Percentiles rank a stretch among this genome's conserved stretches.
Evolutionary conservation across 2,329 filamentous ascomycete genomes (phyloP).

Genomic region (Fonsecaea nubica): DNA sequence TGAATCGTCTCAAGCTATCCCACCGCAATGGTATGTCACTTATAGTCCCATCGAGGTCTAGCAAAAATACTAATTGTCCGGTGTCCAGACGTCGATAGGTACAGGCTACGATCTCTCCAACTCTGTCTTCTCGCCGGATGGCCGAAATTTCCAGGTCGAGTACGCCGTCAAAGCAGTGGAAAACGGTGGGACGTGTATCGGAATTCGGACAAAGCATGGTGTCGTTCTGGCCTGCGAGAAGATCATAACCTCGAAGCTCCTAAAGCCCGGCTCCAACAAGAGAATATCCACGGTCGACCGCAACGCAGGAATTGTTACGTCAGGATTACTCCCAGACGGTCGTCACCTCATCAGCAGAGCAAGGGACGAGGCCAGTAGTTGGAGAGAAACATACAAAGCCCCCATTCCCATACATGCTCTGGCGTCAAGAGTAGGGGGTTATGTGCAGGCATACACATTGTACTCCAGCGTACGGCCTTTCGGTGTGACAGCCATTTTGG

Average conservation of each 20-base stretch:
- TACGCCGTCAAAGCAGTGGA: conserved; percentile 99
- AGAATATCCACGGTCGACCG: conserved; percentile 93
- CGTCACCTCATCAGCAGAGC: conserved; percentile 93
- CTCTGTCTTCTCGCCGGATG: conserved; percentile 99
- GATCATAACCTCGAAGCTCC: conserved; percentile 90
- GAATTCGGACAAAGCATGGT: conserved; percentile 95
- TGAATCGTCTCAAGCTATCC: conserved; percentile 1
- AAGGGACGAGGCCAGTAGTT: conserved; percentile 88
- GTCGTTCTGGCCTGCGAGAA: conserved; percentile 97
- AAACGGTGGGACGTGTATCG: conserved; percentile 94
- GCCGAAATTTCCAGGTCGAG: conserved; percentile 97
- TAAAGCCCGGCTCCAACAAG: conserved; percentile 96
- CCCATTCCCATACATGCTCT: conserved; percentile 89
- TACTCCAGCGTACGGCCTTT: conserved; percentile 97
- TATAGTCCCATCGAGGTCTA: neutral
- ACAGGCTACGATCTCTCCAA: conserved; percentile 99
- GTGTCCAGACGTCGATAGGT: conserved; percentile 89
- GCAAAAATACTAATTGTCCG: conserved; percentile 9
- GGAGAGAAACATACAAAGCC: conserved; percentile 92
- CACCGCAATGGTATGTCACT: conserved; percentile 5
- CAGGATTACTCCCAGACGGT: conserved; percentile 92
- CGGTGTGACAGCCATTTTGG: conserved; percentile 92
- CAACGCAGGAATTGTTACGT: conserved; percentile 89
- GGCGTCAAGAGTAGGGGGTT: conserved; percentile 90
- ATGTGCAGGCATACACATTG: conserved; percentile 95